Base-by-base conservation (phyloP, 2,329 filamentous ascomycete species). In the Cladosporium colombiae region DNA sequence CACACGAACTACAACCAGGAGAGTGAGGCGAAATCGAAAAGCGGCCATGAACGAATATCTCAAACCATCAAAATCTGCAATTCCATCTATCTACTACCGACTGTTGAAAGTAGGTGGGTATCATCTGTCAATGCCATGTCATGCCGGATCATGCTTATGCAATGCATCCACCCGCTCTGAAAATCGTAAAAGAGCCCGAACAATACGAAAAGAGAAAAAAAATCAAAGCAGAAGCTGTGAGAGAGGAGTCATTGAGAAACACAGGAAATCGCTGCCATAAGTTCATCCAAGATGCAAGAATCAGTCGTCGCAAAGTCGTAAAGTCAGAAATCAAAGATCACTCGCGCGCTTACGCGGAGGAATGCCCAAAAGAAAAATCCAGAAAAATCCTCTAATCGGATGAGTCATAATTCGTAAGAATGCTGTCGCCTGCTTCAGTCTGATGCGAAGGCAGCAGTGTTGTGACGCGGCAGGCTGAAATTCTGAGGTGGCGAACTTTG, bases 141-240 rank as follows among this genome's bases (percentile, higher is more conserved):
- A 40, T 52, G 50, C 61, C 50, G 55, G 61, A 55, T 63, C 61
- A 63, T 63, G 61, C 61, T 29, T 40, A 63, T 63, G 61, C 61
- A 62, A 62, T 62, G 59, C 44, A 63, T 63, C 61, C 61, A 63
- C 61, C 49, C 61, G 23, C 27, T 37, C 50, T 21, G 11, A 3
- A 11, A 46, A 11, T 11, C 10, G 11, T 50, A 31, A 14, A 10
- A n/a, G 13, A 21, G 8, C 40, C 40, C 40, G 16, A 46, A 10
- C 7, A 44, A n/a, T 37, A 44, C 16, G 14, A 55, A 55, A 52
- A 18, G 31, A 14, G 8, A 52, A n/a, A 29, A 16, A n/a, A 35
- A 10, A 25, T 11, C 23, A 29, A 23, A 40, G 35, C 37, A 23
- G 31, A 23, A 46, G 56, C 31, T 23, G 14, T 29, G 33, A 25